phyloP scores from a whole-genome alignment of 441 rosid genomes.

The Jatropha podagrica region DNA sequence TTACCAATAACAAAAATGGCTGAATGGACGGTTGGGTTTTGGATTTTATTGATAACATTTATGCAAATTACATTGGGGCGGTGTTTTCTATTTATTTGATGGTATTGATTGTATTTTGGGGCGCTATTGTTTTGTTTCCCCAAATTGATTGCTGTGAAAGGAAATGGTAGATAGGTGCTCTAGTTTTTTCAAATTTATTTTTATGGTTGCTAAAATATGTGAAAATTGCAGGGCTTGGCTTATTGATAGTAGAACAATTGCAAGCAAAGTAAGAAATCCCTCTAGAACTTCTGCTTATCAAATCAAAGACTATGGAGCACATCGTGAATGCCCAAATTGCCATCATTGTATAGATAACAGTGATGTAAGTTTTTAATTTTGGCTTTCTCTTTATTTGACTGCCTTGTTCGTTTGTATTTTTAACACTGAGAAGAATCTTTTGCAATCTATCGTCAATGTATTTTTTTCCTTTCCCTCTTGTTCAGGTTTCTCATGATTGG shows the following conservation, averaged over 20 bases:
- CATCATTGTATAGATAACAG: slow-evolving; percentile 59
- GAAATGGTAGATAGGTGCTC: background rate
- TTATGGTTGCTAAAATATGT: background rate
- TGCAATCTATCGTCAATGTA: background rate
- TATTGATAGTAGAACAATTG: slow-evolving; percentile 66
- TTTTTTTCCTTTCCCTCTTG: background rate
- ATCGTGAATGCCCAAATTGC: slow-evolving; percentile 78
- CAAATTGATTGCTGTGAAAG: background rate
- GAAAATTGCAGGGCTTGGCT: slow-evolving; percentile 70
- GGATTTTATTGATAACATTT: no score
- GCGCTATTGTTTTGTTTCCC: no score
- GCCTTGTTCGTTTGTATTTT: background rate
- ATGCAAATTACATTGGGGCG: no score
- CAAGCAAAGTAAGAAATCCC: slow-evolving; percentile 68
- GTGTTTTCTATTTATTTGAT: background rate
- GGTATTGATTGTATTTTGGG: background rate
- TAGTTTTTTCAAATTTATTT: background rate
- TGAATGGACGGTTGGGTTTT: no score
- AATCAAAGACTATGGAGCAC: slow-evolving; percentile 63
- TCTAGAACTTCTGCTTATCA: slow-evolving; percentile 44
- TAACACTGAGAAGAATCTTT: background rate
- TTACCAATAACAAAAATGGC: no score
- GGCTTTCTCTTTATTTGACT: background rate
- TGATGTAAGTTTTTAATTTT: slow-evolving; percentile 56
- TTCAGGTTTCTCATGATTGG: slow-evolving; percentile 67